Evolutionary conservation across 2,329 filamentous ascomycete species (phyloP).

Genomic region (Arthrobotrys sinensis): DNA sequence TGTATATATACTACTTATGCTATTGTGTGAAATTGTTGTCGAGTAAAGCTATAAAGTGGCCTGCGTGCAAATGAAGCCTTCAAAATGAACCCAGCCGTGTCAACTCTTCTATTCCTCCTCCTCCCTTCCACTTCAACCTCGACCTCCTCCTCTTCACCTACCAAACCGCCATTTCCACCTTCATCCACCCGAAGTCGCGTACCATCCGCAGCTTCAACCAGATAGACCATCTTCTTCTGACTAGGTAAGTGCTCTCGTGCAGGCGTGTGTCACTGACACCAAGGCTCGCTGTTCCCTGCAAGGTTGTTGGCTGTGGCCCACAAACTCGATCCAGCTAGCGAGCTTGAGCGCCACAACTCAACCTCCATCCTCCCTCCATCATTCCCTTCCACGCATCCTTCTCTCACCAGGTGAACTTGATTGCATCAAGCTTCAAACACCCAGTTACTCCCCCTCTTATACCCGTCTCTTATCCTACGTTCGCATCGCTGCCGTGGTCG

Average conservation of each 20-base stretch:
- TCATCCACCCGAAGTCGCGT: constrained; percentile 7
- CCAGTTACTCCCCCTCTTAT: not conserved
- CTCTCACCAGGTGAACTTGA: constrained; percentile 32
- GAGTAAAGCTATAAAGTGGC: no score
- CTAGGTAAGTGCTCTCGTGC: constrained; percentile 32
- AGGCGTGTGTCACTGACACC: constrained; percentile 14
- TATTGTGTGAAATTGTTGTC: no score
- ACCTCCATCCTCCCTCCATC: constrained; percentile 40
- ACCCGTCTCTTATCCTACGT: not conserved
- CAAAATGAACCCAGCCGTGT: not conserved
- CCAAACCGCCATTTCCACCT: not conserved
- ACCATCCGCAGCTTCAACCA: not conserved
- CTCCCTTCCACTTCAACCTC: constrained; percentile 47
- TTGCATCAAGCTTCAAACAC: constrained; percentile 37
- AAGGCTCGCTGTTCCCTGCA: constrained; percentile 17
- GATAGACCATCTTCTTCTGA: not conserved
- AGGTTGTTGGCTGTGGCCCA: constrained; percentile 36
- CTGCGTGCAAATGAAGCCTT: not conserved
- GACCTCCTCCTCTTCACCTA: constrained; percentile 6
- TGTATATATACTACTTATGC: no score
- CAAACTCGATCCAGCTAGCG: constrained; percentile 37
- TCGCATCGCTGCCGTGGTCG: not conserved
- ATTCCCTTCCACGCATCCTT: constrained; percentile 32
- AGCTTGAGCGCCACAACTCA: constrained; percentile 47
- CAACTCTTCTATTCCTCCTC: constrained; percentile 22